Evolutionary conservation across 208 protist genomes (phyloP).

Genomic region (Leishmania guyanensis): DNA sequence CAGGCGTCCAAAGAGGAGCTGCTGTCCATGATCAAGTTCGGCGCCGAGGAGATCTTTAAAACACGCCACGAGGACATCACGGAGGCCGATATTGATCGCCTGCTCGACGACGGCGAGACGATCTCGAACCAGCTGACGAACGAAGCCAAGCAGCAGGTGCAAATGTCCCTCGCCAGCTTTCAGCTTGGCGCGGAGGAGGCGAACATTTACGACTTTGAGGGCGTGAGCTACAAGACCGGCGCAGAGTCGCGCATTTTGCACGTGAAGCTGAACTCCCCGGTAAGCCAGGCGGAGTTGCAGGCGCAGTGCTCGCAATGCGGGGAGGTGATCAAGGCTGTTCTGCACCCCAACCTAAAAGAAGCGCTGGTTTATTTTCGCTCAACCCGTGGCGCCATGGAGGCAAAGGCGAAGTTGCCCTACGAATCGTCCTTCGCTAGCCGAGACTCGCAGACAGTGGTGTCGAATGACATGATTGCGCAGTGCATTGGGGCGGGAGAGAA

Average conservation of each 20-base stretch:
- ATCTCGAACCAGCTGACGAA: constrained; percentile 81
- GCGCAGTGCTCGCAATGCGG: constrained; percentile 70
- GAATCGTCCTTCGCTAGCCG: constrained; percentile 57
- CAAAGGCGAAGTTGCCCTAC: constrained; percentile 73
- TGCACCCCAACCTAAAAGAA: constrained; percentile 87
- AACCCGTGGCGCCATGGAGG: constrained; percentile 77
- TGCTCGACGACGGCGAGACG: constrained; percentile 92
- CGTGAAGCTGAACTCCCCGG: constrained; percentile 46
- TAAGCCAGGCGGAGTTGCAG: constrained; percentile 73
- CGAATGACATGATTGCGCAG: constrained; percentile 80
- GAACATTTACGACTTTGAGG: constrained; percentile 97
- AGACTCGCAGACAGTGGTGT: constrained; percentile 76
- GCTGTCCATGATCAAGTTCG: constrained; percentile 97
- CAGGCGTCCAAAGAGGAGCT: constrained; percentile 94
- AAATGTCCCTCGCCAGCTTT: constrained; percentile 94
- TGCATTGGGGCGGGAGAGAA: constrained; percentile 74
- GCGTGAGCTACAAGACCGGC: constrained; percentile 88
- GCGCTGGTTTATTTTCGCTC: constrained; percentile 86
- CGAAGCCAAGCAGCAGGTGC: constrained; percentile 83
- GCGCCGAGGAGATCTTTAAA: constrained; percentile 98
- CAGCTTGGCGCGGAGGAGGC: constrained; percentile 90
- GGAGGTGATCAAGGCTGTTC: constrained; percentile 69
- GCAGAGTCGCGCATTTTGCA: constrained; percentile 80
- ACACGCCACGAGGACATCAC: constrained; percentile 89
- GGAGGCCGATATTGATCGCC: constrained; percentile 98